phyloP scores from a whole-genome alignment of 257 asterid genomes.

The Eustoma russellianum region DNA sequence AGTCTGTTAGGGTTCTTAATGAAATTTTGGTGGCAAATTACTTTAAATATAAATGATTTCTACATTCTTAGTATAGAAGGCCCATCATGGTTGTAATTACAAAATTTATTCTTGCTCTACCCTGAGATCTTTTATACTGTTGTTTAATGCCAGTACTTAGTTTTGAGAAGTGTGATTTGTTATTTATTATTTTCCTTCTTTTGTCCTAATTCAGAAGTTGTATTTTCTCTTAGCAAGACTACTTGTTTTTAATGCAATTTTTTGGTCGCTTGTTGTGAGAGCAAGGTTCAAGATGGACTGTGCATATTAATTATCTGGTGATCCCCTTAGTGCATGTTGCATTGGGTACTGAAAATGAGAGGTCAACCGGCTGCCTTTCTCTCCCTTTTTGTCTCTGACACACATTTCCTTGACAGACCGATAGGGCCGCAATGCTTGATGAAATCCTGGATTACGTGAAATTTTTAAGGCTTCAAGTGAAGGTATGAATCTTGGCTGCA shows the following conservation, averaged over 20 bases:
- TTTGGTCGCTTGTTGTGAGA: neutral
- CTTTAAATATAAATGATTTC: too few species aligned
- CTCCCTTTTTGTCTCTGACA: neutral
- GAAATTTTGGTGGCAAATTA: too few species aligned
- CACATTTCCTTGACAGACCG: constrained; percentile 42
- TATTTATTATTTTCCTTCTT: too few species aligned
- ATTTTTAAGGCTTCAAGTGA: constrained; percentile 84
- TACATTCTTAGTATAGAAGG: too few species aligned
- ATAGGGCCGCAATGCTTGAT: constrained; percentile 89
- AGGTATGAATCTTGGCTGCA: constrained; percentile 39
- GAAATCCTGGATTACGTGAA: constrained; percentile 88
- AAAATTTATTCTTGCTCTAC: too few species aligned
- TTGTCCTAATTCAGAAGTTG: neutral
- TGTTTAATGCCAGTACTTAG: too few species aligned
- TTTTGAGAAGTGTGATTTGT: too few species aligned
- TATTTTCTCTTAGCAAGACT: neutral
- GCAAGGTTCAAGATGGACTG: neutral
- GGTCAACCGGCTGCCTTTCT: neutral
- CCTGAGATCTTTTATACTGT: too few species aligned
- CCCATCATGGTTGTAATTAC: too few species aligned
- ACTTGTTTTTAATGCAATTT: neutral
- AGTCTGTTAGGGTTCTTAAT: too few species aligned
- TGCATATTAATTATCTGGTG: neutral
- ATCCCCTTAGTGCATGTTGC: neutral
- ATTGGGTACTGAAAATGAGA: neutral